Evolutionary conservation across 345 rosid genomes (phyloP).

Genomic region (Punica granatum): DNA sequence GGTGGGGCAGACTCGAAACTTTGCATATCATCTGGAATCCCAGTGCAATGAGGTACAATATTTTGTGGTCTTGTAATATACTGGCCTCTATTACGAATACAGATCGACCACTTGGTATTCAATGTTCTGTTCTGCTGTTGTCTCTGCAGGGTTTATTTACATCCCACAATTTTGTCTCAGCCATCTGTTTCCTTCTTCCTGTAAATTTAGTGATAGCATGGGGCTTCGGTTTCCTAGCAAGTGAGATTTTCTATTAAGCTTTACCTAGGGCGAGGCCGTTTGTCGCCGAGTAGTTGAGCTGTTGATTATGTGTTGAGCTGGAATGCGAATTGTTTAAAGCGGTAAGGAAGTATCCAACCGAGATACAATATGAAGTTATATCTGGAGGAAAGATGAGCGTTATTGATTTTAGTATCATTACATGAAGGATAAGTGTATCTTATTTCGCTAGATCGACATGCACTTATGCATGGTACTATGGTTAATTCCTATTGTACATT

Average conservation of each 20-base stretch:
- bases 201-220: background rate
- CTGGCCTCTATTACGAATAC: background rate
- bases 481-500: too few species aligned
- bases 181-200: background rate
- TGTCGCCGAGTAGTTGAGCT: too few species aligned
- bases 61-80: background rate
- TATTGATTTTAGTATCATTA: background rate
- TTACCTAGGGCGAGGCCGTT: background rate
- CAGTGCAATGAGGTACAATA: slow-evolving; percentile 34
- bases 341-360: too few species aligned
- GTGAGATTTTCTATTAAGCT: background rate
- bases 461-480: too few species aligned
- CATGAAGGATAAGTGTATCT: background rate
- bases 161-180: background rate
- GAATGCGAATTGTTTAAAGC: too few species aligned
- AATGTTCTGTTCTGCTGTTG: background rate
- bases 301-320: background rate
- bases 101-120: background rate
- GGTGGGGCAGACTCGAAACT: slow-evolving; percentile 90
- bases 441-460: too few species aligned
- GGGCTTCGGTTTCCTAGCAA: background rate
- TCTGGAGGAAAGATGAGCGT: background rate
- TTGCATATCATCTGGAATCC: slow-evolving; percentile 52
- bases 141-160: background rate
- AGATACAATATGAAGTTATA: too few species aligned